These are phyloP conservation scores for Isoetes taiwanensis DNA, from an alignment of 75 land plant species.

Conservation along the genomic window DNA sequence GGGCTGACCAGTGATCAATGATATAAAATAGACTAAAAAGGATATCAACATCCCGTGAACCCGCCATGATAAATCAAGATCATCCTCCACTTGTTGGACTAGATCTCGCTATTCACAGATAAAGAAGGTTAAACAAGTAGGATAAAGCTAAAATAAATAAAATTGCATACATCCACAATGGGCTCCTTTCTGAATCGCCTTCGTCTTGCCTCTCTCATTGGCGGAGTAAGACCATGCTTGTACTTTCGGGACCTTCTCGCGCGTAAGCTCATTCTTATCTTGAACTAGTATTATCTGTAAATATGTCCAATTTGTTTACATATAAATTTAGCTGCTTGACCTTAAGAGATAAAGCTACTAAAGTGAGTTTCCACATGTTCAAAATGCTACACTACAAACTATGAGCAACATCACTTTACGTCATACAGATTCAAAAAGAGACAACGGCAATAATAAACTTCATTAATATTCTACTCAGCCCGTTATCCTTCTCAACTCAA, in stretches of 20 bases:
- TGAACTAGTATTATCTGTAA: conserved; percentile 86
- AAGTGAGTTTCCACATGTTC: too few species aligned
- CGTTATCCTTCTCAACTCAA: too few species aligned
- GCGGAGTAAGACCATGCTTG: conserved; percentile 77
- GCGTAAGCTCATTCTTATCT: conserved; percentile 49
- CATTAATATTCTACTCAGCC: too few species aligned
- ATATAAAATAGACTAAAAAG: conserved; percentile 35
- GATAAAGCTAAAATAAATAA: not conserved
- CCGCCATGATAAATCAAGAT: conserved; percentile 57
- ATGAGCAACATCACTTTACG: not conserved
- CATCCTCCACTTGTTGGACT: conserved; percentile 70
- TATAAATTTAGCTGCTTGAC: too few species aligned
- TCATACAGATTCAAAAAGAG: conserved; percentile 1
- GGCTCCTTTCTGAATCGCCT: conserved; percentile 86
- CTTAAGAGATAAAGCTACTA: too few species aligned
- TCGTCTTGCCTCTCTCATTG: conserved; percentile 87
- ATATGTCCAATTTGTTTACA: too few species aligned
- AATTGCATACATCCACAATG: conserved; percentile 60
- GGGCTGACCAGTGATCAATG: too few species aligned
- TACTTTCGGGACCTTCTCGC: conserved; percentile 68
- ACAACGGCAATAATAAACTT: too few species aligned
- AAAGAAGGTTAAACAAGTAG: not conserved
- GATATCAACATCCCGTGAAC: conserved; percentile 72
- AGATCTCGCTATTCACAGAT: conserved; percentile 55
- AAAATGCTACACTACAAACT: not conserved